These are phyloP conservation scores for Mortierella alpina DNA, from an alignment of 192 early-diverging fungal genomes.

Conservation along the genomic window DNA sequence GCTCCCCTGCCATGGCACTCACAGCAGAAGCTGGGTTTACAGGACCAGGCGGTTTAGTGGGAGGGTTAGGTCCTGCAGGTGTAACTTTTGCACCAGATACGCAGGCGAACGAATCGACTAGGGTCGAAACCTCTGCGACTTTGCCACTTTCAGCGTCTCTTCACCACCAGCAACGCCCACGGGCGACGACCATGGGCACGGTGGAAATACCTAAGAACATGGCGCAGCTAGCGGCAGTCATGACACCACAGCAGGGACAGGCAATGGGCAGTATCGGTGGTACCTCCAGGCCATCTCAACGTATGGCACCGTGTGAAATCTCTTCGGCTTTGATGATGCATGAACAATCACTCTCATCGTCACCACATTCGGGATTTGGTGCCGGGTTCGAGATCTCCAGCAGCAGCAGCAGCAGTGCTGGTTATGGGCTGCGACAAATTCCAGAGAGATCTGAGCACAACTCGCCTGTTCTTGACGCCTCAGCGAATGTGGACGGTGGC, in stretches of 20 bases:
- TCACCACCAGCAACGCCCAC: slow-evolving; percentile 33
- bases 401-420: background rate
- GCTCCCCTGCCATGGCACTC: background rate
- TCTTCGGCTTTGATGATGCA: too few species aligned
- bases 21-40: background rate
- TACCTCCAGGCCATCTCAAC: slow-evolving; percentile 18
- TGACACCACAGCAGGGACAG: slow-evolving; percentile 32
- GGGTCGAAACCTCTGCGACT: background rate
- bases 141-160: slow-evolving; percentile 7
- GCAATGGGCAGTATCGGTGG: slow-evolving; percentile 8
- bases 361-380: background rate
- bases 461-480: slow-evolving; percentile 30
- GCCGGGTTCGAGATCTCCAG: background rate
- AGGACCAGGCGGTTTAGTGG: background rate
- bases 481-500: background rate
- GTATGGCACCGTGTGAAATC: background rate
- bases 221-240: slow-evolving; percentile 47
- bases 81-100: slow-evolving; percentile 6
- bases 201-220: slow-evolving; percentile 52
- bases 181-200: slow-evolving; percentile 53
- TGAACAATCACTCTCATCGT: background rate
- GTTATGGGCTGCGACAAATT: slow-evolving; percentile 34
- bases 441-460: slow-evolving; percentile 47
- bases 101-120: background rate
- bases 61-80: background rate